Evolutionary conservation across 2,329 filamentous ascomycete species (phyloP).

Genomic region (Purpureocillium lavendulum): DNA sequence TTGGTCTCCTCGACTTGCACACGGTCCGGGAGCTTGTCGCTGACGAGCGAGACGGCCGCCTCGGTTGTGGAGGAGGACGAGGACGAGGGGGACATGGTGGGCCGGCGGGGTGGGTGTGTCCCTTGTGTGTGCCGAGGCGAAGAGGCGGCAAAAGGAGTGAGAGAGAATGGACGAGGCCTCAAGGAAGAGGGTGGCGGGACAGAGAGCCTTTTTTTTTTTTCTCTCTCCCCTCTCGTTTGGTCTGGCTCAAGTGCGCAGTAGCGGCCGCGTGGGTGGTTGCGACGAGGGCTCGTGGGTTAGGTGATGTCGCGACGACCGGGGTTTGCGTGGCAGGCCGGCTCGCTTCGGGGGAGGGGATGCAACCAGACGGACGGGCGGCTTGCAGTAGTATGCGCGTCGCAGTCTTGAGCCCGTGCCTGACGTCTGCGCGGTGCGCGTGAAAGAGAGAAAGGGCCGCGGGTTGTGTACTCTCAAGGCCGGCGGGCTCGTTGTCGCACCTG

Average conservation of each 20-base stretch:
- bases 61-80: conserved; percentile 10
- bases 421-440: too few species aligned
- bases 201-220: background rate
- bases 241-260: too few species aligned
- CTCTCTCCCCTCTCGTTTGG: background rate
- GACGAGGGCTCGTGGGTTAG: conserved; percentile 3
- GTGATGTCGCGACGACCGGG: conserved; percentile 2
- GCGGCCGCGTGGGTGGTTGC: too few species aligned
- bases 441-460: too few species aligned
- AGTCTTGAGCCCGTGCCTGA: too few species aligned
- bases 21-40: conserved; percentile 33
- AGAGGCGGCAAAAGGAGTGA: background rate
- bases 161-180: background rate
- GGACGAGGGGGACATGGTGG: conserved; percentile 4
- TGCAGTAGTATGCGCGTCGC: too few species aligned
- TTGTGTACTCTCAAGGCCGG: too few species aligned
- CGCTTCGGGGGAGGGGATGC: conserved; percentile 1
- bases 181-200: too few species aligned
- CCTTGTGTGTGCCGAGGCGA: background rate
- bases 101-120: background rate
- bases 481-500: too few species aligned
- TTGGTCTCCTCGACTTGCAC: conserved; percentile 33
- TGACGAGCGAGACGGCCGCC: conserved; percentile 22
- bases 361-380: background rate
- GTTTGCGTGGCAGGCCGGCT: background rate